Evolutionary conservation across 2,329 filamentous ascomycete genomes (phyloP), one percentile per base, ranked within the genome.

Genomic region (Xylariaceae sp.): DNA sequence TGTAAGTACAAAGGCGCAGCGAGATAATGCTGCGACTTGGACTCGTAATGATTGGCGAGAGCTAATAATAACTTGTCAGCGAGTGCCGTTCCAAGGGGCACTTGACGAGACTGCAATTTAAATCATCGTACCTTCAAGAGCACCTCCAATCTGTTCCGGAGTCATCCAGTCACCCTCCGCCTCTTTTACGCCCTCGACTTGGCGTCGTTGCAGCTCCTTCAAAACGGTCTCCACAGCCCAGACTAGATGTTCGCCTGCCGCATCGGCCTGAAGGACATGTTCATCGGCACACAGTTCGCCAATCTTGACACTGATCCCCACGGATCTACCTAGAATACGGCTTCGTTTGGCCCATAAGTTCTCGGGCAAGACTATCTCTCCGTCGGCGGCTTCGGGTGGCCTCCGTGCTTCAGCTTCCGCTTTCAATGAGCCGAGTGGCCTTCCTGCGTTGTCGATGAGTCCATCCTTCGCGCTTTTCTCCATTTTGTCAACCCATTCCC

Each of bases 1-100:
- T 95, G 90, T 62, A 97, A 83, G 68, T 92, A 96, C 31, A 97
- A 77, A 3, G 92, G 91, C 18, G 92, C 81, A 6, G 92, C 88
- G 2, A 97, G 83, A 60, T 93, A 89, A 64, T 90, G 87, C 61
- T 89, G 83, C 42, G 86, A 82, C 61, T 83, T 84, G 45, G 80
- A 78, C 64, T 89, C 84, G 70, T 96, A 97, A 61, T 86, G 84
- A 52, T 86, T 80, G 16, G 83, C 93, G 19, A 97, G 79, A 12
- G 89, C 87, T 82, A 60, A 59, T n/a, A n/a, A 11, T 10, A 47
- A 54, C 66, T 54, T 72, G 68, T 64, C 58, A 58, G 52, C 41
- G 4, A 42, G n/a, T 13, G 14, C 6, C 18, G 47, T 34, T 14
- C 41, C 12, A 16, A 11, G 11, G 19, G 36, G 36, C n/a, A 14